Evolutionary conservation across 148 eudicot species (phyloP).

Genomic region (Rheum nobile): DNA sequence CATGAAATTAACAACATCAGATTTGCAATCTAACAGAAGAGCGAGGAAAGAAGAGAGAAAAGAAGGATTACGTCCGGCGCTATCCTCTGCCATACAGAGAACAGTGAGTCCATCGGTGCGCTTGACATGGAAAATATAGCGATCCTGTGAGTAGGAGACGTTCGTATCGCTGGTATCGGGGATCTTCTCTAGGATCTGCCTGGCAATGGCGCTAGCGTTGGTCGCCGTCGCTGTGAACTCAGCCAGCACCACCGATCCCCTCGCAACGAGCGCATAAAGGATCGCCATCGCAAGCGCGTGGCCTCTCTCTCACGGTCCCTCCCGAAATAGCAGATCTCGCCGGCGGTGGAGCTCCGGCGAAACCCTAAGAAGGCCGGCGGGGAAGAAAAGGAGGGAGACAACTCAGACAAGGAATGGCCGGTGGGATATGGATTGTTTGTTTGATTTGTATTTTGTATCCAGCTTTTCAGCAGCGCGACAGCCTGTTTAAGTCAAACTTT

Average conservation of each 20-base stretch:
- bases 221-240: slow-evolving; percentile 66
- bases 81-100: slow-evolving; percentile 97
- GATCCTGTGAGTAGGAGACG: slow-evolving; percentile 88
- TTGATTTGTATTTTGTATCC: not conserved
- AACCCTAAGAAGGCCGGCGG: not conserved
- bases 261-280: slow-evolving; percentile 77
- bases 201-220: slow-evolving; percentile 69
- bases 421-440: not conserved
- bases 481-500: not conserved
- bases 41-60: not conserved
- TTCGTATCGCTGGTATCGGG: slow-evolving; percentile 57
- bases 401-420: not conserved
- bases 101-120: slow-evolving; percentile 89
- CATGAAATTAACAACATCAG: not conserved
- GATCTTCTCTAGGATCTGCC: slow-evolving; percentile 74
- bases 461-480: not conserved
- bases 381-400: not conserved
- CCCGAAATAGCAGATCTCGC: not conserved
- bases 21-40: not conserved
- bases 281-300: slow-evolving; percentile 43
- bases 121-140: slow-evolving; percentile 79
- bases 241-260: slow-evolving; percentile 83
- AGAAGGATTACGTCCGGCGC: slow-evolving; percentile 52
- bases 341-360: slow-evolving; percentile 7
- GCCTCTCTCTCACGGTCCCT: not conserved